Percentiles rank a stretch among this genome's conserved stretches.
phyloP scores from a whole-genome alignment of 31 red algal genomes.

The Odonthalia washingtoniensis region DNA sequence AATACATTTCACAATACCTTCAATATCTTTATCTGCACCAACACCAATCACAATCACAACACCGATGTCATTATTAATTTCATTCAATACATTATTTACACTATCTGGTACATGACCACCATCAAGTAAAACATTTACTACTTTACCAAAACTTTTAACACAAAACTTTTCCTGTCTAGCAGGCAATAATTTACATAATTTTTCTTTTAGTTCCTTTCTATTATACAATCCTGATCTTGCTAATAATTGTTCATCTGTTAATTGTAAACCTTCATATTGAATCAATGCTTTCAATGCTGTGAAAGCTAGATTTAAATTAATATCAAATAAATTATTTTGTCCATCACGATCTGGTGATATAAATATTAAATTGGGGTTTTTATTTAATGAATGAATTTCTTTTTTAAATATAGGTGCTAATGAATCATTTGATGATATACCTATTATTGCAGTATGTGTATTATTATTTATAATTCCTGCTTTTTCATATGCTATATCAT shows the following conservation, averaged over 20 bases:
- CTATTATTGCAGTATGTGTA: neutral
- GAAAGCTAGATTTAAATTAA: neutral
- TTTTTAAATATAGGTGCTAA: constrained; percentile 22
- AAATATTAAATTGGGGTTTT: neutral
- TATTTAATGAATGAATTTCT: constrained; percentile 9
- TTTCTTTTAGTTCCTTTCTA: neutral
- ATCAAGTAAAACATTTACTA: constrained; percentile 75
- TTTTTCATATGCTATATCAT: constrained; percentile 96
- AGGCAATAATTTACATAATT: constrained; percentile 41
- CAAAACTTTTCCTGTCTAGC: constrained; percentile 79
- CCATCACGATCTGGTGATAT: neutral
- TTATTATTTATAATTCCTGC: constrained; percentile 77
- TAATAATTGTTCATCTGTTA: neutral
- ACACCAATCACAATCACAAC: constrained; percentile 75
- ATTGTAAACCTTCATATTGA: neutral
- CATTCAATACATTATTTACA: constrained; percentile 47
- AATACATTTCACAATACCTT: constrained; percentile 70
- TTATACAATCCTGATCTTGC: too few relatives aligned
- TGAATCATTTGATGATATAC: constrained; percentile 2
- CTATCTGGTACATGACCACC: constrained; percentile 86
- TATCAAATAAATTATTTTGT: neutral
- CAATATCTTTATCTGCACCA: constrained; percentile 80
- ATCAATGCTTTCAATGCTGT: neutral
- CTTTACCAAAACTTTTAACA: neutral
- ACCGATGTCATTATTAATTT: constrained; percentile 6